A percentile compares a stretch with the other conserved stretches of the same genome.
Evolutionary conservation across 1,284 basidiomycete genomes (phyloP).

Genomic region (Irpex sp.): DNA sequence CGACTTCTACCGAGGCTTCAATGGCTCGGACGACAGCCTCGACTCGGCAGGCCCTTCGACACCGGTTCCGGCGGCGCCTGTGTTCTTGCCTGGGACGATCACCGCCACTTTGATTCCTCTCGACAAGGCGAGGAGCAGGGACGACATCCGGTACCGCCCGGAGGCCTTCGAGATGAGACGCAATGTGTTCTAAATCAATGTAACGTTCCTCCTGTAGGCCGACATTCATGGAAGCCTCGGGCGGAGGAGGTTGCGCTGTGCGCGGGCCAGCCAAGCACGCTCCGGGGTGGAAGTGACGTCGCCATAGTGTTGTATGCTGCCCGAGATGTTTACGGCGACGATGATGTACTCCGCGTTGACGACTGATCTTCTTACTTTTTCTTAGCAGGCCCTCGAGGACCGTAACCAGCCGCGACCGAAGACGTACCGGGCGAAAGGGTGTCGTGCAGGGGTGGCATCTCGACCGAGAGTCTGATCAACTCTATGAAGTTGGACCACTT

Average conservation of each 20-base stretch:
- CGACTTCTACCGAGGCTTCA: not conserved
- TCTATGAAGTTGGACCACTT: not conserved
- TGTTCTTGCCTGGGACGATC: slow-evolving; percentile 6
- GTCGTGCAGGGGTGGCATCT: not conserved
- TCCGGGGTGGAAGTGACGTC: not conserved
- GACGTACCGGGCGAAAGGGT: not conserved
- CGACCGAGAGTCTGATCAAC: not conserved
- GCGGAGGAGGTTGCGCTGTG: not conserved
- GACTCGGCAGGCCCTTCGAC: not conserved
- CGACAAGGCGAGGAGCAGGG: slow-evolving; percentile 1
- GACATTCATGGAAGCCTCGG: not conserved
- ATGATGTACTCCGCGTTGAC: not conserved
- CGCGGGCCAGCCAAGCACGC: not conserved
- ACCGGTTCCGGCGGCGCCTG: not conserved
- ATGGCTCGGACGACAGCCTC: not conserved
- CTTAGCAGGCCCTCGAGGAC: not conserved
- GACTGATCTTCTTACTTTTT: not conserved
- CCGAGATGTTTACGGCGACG: not conserved
- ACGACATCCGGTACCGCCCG: slow-evolving; percentile 13
- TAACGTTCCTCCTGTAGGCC: not conserved
- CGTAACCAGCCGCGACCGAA: not conserved
- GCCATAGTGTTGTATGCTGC: not conserved
- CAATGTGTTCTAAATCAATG: not conserved
- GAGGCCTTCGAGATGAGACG: slow-evolving; percentile 12
- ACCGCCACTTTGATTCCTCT: slow-evolving; percentile 9